These are phyloP conservation scores for Nitzschia inconspicua DNA, from an alignment of 108 stramenopile species.

Conservation along the genomic window DNA sequence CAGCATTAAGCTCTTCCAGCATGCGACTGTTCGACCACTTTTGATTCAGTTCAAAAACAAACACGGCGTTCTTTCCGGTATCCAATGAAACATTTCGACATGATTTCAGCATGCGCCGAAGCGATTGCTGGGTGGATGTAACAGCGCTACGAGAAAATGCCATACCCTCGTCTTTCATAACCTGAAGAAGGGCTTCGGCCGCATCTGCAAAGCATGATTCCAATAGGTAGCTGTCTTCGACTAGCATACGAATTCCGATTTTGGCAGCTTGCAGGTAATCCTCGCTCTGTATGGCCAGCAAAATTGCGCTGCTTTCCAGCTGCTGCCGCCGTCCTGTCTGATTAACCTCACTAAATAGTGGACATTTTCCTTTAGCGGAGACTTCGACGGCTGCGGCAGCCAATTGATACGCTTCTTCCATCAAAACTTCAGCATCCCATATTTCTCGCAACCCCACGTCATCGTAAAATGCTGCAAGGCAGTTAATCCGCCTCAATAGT, in stretches of 20 bases:
- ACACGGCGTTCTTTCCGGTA: not conserved
- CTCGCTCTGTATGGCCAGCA: not conserved
- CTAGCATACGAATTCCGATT: conserved; percentile 24
- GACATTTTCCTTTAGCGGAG: not conserved
- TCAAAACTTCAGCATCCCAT: not conserved
- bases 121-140: not conserved
- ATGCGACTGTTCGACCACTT: not conserved
- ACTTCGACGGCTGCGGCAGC: not conserved
- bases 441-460: conserved; percentile 11
- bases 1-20: not conserved
- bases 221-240: conserved; percentile 15
- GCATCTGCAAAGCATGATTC: conserved; percentile 2
- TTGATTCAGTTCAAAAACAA: not conserved
- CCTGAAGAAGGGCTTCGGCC: not conserved
- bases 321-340: conserved; percentile 17
- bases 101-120: not conserved
- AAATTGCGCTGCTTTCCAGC: conserved; percentile 8
- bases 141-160: not conserved
- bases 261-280: conserved; percentile 3
- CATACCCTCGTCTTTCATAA: not conserved
- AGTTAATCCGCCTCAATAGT: conserved; percentile 1
- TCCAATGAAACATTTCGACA: not conserved
- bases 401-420: not conserved
- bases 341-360: conserved; percentile 6
- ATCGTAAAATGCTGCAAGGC: conserved; percentile 8